These are phyloP conservation scores for Zopfia rhizophila DNA, from an alignment of 2,329 filamentous ascomycete genomes.

Conservation along the genomic window DNA sequence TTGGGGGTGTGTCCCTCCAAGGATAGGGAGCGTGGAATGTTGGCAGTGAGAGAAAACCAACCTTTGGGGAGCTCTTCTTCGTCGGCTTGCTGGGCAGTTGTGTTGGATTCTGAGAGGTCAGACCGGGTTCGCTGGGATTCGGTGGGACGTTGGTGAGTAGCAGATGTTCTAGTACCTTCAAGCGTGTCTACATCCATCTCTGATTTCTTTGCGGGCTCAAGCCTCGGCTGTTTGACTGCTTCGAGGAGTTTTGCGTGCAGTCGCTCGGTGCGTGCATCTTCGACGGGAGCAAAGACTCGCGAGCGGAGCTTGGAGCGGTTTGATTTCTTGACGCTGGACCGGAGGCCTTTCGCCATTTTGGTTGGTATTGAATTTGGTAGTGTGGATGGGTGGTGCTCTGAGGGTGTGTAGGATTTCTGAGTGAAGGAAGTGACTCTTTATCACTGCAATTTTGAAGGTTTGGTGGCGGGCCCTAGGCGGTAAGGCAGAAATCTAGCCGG, in stretches of 20 bases:
- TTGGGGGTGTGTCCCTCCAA: constrained; percentile 6
- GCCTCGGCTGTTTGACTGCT: constrained; percentile 79
- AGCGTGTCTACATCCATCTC: constrained; percentile 60
- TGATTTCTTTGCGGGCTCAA: constrained; percentile 52
- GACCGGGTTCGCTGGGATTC: constrained; percentile 13
- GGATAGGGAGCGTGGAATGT: constrained; percentile 39
- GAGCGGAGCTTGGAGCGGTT: constrained; percentile 85
- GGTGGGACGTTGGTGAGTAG: neutral
- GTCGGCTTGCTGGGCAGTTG: too few relatives aligned
- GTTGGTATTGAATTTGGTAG: constrained; percentile 14
- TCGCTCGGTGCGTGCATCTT: constrained; percentile 80
- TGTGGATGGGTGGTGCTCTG: constrained; percentile 18
- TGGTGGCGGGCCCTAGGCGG: constrained; percentile 9
- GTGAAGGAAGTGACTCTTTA: constrained; percentile 3
- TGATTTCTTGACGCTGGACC: constrained; percentile 81
- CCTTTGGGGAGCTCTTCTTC: constrained; percentile 43
- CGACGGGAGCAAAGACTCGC: constrained; percentile 84
- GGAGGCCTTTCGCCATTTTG: constrained; percentile 86
- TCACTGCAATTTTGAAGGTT: constrained; percentile 2
- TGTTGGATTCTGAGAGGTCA: constrained; percentile 8
- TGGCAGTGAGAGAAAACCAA: constrained; percentile 43
- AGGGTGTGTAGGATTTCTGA: constrained; percentile 9
- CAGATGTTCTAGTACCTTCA: constrained; percentile 47
- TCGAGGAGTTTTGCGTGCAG: constrained; percentile 88
- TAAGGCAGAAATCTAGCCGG: constrained; percentile 15